Percentiles rank a stretch among this genome's conserved stretches.
phyloP scores from a whole-genome alignment of 2,329 filamentous ascomycete genomes.

The Rasamsonia emersonii region DNA sequence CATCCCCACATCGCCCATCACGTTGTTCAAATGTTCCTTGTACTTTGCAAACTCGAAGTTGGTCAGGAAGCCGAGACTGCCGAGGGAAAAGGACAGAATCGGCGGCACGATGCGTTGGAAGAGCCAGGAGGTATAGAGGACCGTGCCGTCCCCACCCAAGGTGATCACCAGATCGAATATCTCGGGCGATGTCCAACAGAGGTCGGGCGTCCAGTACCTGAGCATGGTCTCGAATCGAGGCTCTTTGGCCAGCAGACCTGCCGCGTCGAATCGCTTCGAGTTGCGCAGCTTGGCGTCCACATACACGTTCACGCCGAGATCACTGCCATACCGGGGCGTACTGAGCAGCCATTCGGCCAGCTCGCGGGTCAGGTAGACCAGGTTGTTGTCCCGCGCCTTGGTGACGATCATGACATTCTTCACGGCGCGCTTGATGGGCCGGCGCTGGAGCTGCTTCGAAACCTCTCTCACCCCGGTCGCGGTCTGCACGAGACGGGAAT shows the following conservation, averaged over 20 bases:
- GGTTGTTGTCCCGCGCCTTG: constrained; percentile 88
- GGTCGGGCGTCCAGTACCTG: constrained; percentile 89
- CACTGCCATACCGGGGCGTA: constrained; percentile 80
- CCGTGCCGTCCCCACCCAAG: constrained; percentile 90
- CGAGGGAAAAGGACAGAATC: constrained; percentile 82
- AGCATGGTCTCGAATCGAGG: constrained; percentile 74
- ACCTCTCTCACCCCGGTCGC: constrained; percentile 92
- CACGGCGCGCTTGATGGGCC: constrained; percentile 85
- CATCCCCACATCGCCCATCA: constrained; percentile 95
- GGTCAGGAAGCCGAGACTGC: constrained; percentile 88
- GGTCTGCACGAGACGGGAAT: constrained; percentile 89
- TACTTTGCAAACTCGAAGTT: constrained; percentile 94
- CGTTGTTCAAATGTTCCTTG: constrained; percentile 72
- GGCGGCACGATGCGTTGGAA: constrained; percentile 94
- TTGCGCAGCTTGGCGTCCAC: constrained; percentile 91
- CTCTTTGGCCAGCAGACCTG: constrained; percentile 63
- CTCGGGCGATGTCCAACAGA: constrained; percentile 89
- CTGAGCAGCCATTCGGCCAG: constrained; percentile 78
- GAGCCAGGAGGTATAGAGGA: constrained; percentile 91
- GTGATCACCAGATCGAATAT: constrained; percentile 94
- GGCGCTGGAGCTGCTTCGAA: constrained; percentile 84
- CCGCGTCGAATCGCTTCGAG: constrained; percentile 78
- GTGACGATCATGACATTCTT: constrained; percentile 97
- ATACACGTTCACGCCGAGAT: constrained; percentile 91
- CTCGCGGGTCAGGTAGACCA: constrained; percentile 83